Base-by-base conservation (phyloP, 1,284 basidiomycete species). In the Athelia psychrophila region DNA sequence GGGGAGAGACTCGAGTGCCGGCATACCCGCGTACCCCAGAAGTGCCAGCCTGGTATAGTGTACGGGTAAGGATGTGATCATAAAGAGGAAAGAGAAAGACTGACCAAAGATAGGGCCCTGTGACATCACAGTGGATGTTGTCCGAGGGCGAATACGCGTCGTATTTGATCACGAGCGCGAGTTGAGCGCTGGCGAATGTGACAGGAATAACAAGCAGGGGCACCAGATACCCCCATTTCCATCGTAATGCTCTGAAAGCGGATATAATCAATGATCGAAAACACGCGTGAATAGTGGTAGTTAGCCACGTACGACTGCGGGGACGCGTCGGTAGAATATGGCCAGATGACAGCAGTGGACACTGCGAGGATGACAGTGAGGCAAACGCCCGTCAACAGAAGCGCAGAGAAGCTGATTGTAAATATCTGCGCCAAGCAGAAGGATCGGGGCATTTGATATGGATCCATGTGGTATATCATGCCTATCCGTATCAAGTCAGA, bases 401-500 rank as follows among this genome's bases (percentile, higher is more conserved):
- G 20, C 9, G 38, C 38, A 22, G n/a, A 18, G 38, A 42, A 42
- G 20, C 20, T 42, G 38, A 42, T 42, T 9, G n/a, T 22, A n/a
- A 22, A n/a, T 5, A 42, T 42, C n/a, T 42, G 38, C 16, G 38
- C 6, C 16, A 42, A 22, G 20, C 38, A 42, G 38, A 42, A 42
- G 6, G 16, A 5, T 42, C 38, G 38, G 9, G 38, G 38, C 38
- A 42, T 42, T 9, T 18, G 38, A 16, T 18, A 42, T 42, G 38
- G 38, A 42, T 42, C 38, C 38, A 42, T 42, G n/a, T 42, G 38
- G n/a, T 22, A 42, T 42, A 42, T 42, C 38, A 42, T 42, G 16
- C 38, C 38, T 42, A 22, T 24, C 44, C 12, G 13, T 32, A 19
- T 24, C 48, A n/a, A 13, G 16, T 30, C 22, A 30, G 25, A 47